These are phyloP conservation scores for Grigorovia humatica DNA, from an alignment of 805 yeast species.

Conservation along the genomic window DNA sequence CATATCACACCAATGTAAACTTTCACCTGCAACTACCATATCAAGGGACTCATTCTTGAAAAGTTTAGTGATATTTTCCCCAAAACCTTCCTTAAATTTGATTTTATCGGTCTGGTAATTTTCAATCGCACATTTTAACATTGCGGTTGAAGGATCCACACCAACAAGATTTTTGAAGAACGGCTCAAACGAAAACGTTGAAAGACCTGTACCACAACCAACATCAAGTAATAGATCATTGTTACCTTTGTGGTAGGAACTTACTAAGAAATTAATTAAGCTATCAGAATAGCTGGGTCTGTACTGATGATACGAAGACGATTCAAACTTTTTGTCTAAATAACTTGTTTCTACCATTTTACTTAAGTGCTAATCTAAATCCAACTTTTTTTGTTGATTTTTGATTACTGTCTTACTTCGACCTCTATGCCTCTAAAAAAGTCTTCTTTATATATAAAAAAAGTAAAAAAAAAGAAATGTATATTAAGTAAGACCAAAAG, in stretches of 20 bases:
- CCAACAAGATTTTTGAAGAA: slow-evolving; percentile 42
- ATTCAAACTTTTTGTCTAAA: slow-evolving; percentile 6
- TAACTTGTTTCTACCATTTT: slow-evolving; percentile 9
- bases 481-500: too few relatives aligned
- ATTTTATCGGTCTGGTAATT: neutral
- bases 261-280: slow-evolving; percentile 33
- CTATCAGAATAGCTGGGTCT: slow-evolving; percentile 41
- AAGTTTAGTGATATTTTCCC: slow-evolving; percentile 4
- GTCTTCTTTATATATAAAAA: too few relatives aligned
- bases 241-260: slow-evolving; percentile 31
- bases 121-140: slow-evolving; percentile 37
- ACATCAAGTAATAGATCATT: slow-evolving; percentile 32
- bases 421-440: too few relatives aligned
- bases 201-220: slow-evolving; percentile 68
- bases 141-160: slow-evolving; percentile 43
- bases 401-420: too few relatives aligned
- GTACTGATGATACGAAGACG: slow-evolving; percentile 7
- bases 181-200: slow-evolving; percentile 25
- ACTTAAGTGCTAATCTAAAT: too few relatives aligned
- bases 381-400: too few relatives aligned
- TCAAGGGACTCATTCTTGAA: slow-evolving; percentile 34
- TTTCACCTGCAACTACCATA: slow-evolving; percentile 57
- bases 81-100: slow-evolving; percentile 1
- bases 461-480: too few relatives aligned
- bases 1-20: slow-evolving; percentile 67